These are phyloP conservation scores for Aureobasidium sp. DNA, from an alignment of 2,329 filamentous ascomycete genomes.

Conservation along the genomic window DNA sequence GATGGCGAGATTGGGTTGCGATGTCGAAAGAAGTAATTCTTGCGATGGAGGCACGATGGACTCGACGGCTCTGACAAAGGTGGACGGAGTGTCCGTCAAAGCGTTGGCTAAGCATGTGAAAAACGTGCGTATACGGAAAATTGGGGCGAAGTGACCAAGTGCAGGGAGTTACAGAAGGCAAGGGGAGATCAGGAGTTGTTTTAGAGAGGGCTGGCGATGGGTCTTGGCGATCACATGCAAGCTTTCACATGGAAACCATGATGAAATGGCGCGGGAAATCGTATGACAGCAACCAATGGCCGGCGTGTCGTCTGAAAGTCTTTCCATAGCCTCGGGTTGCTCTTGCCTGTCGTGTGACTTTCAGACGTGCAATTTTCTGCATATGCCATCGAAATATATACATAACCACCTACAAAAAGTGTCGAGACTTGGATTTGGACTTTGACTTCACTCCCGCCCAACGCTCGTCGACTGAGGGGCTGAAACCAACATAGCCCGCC, in stretches of 20 bases:
- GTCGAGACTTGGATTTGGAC: not conserved
- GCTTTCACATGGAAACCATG: slow-evolving; percentile 3
- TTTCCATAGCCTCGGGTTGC: slow-evolving; percentile 4
- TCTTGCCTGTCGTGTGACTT: slow-evolving; percentile 5
- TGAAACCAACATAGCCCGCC: not conserved
- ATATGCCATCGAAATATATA: not conserved
- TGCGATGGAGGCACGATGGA: not conserved
- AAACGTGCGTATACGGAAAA: not conserved
- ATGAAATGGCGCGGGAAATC: slow-evolving; percentile 4
- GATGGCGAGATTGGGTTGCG: slow-evolving; percentile 4
- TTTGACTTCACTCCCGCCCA: slow-evolving; percentile 1
- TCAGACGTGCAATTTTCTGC: not conserved
- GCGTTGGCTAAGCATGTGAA: not conserved
- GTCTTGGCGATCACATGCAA: slow-evolving; percentile 4
- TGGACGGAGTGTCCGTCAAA: not conserved
- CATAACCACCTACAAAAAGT: not conserved
- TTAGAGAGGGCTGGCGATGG: not conserved
- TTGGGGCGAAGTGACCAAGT: not conserved
- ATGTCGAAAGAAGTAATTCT: slow-evolving; percentile 4
- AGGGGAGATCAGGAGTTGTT: slow-evolving; percentile 1
- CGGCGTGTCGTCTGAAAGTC: not conserved
- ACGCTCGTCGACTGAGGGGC: not conserved
- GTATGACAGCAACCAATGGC: slow-evolving; percentile 9
- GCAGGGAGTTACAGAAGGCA: not conserved
- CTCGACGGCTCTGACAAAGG: not conserved